Evolutionary conservation across 345 rosid genomes (phyloP), one percentile per base, ranked within the genome.

Genomic region (Aethionema arabicum): DNA sequence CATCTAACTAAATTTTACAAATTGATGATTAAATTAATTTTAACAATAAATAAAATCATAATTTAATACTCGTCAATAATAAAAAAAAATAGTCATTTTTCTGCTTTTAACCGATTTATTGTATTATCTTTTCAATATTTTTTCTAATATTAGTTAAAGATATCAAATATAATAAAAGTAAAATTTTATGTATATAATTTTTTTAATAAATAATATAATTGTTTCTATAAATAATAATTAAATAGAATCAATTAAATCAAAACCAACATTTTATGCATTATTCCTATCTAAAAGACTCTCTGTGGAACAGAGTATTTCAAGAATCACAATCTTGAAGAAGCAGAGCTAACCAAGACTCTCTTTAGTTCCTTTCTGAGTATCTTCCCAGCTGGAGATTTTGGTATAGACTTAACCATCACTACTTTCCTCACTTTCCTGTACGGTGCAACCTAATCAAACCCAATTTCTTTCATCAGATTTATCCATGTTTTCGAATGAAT

Each of bases 351-450:
- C 0, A 41, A 49, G 46, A 39, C 32, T 65, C 65, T 73, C 74
- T 37, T 79, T 35, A 91, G 90, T 61, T 86, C 90, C 68, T 77
- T 80, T 47, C 96, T 67, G 30, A 88, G 84, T 72, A 84, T 80
- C 87, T 88, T 88, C 52, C 96, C 92, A 7, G 96, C 79, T 21
- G 90, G 76, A 32, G 98, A 84, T 72, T 78, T 88, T 6, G 96
- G 95, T 68, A 88, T 84, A 8, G 75, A 68, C 68, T 42, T 32
- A 14, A 76, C 76, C 62, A 91, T 86, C 21, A 81, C 56, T 66
- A 88, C 98, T 73, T 72, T 84, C 65, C 88, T 84, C 71, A 86
- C 90, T 72, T 83, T 91, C 85, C 86, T 88, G 62, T 86, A 74
- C n/a, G 96, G 91, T 1, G 96, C 78, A 68, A 88, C 96, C 96